phyloP scores from a whole-genome alignment of 148 eudicot genomes.

The Persicaria maculosa region DNA sequence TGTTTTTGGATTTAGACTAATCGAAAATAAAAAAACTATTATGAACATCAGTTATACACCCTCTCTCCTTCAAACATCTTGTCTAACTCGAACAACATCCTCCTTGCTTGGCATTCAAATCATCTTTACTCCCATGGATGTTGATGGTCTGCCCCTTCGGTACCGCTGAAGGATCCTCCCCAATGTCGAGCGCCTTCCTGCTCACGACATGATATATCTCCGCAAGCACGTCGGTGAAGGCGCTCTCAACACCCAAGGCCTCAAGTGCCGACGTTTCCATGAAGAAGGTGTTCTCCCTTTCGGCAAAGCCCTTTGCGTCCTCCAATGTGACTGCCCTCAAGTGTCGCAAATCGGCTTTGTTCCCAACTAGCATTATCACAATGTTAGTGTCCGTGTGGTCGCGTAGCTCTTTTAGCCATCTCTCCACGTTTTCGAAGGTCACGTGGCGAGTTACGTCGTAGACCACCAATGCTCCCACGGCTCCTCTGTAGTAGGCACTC shows the following conservation, averaged over 20 bases:
- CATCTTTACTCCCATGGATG: conserved; percentile 44
- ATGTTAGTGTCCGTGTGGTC: conserved; percentile 67
- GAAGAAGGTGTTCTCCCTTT: conserved; percentile 51
- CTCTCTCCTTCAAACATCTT: neutral
- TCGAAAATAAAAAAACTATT: neutral
- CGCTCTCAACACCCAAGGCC: conserved; percentile 65
- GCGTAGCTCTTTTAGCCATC: conserved; percentile 86
- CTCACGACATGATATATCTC: conserved; percentile 69
- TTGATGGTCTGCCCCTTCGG: conserved; percentile 78
- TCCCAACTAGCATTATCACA: conserved; percentile 78
- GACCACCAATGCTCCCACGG: conserved; percentile 76
- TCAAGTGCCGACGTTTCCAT: conserved; percentile 90
- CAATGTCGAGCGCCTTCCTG: conserved; percentile 65
- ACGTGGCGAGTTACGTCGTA: conserved; percentile 73
- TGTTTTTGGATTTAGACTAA: neutral
- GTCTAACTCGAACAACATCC: conserved; percentile 65
- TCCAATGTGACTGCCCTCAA: conserved; percentile 55
- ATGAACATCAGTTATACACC: neutral
- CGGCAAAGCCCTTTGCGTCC: conserved; percentile 54
- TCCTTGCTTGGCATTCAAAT: conserved; percentile 59
- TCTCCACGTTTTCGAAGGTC: conserved; percentile 69
- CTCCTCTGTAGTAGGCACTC: conserved; percentile 86
- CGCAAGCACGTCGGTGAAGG: conserved; percentile 66
- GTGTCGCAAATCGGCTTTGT: conserved; percentile 86
- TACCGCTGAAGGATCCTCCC: conserved; percentile 51